These are phyloP conservation scores for Sugiyamaella paludigena DNA, from an alignment of 1,139 yeast species.

Conservation along the genomic window DNA sequence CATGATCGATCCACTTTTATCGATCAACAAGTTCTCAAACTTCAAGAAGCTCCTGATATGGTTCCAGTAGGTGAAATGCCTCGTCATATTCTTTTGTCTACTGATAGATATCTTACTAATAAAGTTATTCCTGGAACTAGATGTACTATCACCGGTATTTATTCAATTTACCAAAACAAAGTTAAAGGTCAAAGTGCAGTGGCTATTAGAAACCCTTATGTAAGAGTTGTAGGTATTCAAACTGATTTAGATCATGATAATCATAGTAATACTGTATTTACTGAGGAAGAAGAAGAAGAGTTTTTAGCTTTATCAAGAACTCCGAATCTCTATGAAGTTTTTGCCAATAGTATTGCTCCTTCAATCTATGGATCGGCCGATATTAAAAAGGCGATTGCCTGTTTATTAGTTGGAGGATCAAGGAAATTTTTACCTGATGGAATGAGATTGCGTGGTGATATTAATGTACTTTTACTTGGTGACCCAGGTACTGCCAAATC, in stretches of 20 bases:
- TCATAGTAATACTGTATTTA: slow-evolving; percentile 63
- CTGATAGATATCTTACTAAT: slow-evolving; percentile 87
- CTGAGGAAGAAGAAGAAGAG: slow-evolving; percentile 93
- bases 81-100: slow-evolving; percentile 81
- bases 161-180: slow-evolving; percentile 77
- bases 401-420: slow-evolving; percentile 92
- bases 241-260: slow-evolving; percentile 75
- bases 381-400: slow-evolving; percentile 89
- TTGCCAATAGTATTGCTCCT: slow-evolving; percentile 92
- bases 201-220: slow-evolving; percentile 90
- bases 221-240: slow-evolving; percentile 82
- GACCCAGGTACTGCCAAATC: slow-evolving; percentile 99
- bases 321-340: slow-evolving; percentile 79
- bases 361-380: slow-evolving; percentile 92
- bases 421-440: slow-evolving; percentile 92
- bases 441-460: slow-evolving; percentile 95
- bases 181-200: slow-evolving; percentile 58
- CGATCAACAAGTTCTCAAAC: slow-evolving; percentile 89
- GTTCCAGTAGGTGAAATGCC: slow-evolving; percentile 99
- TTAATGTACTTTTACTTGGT: slow-evolving; percentile 87
- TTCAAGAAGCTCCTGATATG: slow-evolving; percentile 96
- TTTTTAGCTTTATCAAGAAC: slow-evolving; percentile 75
- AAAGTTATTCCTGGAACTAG: slow-evolving; percentile 93
- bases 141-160: slow-evolving; percentile 87
- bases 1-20: slow-evolving; percentile 91